Evolutionary conservation across 768 basidiomycete species (phyloP).

Genomic region (Amanita pseudoporphyria): DNA sequence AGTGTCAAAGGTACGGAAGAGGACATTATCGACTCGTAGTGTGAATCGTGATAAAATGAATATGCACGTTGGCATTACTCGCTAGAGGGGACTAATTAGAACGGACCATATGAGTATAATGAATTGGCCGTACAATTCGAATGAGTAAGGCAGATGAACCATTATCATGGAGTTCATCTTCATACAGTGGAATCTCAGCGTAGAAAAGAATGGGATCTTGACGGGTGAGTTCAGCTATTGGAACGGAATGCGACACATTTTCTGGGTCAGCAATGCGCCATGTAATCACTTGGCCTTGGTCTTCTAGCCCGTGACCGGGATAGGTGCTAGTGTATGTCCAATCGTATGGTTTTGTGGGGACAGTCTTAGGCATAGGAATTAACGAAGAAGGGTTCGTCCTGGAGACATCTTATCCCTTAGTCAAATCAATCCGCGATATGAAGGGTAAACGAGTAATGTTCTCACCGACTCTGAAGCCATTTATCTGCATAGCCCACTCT

Average conservation of each 20-base stretch:
- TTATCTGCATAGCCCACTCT: conserved; percentile 92
- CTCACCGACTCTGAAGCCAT: conserved; percentile 85
- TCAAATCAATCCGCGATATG: conserved; percentile 9
- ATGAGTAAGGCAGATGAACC: conserved; percentile 80
- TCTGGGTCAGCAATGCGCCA: conserved; percentile 53
- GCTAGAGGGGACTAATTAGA: conserved; percentile 33
- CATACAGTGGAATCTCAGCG: conserved; percentile 89
- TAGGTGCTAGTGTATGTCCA: conserved; percentile 98
- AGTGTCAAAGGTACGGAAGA: conserved; percentile 86
- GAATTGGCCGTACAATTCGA: conserved; percentile 52
- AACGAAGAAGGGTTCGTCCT: conserved; percentile 56
- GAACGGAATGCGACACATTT: conserved; percentile 57
- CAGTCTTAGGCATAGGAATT: conserved; percentile 60
- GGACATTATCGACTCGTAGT: conserved; percentile 90
- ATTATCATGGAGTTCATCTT: conserved; percentile 97
- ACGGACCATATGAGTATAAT: background rate
- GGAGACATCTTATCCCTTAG: background rate
- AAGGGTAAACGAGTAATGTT: conserved; percentile 9
- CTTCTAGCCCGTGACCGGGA: conserved; percentile 40
- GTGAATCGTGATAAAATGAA: conserved; percentile 88
- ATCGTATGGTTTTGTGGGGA: conserved; percentile 81
- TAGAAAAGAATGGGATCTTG: conserved; percentile 98
- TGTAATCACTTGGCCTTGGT: conserved; percentile 13
- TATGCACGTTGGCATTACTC: conserved; percentile 94
- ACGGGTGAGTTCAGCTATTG: conserved; percentile 74